Conservation (phyloP, 2,329 filamentous ascomycete species). For the Fusarium sp. region DNA sequence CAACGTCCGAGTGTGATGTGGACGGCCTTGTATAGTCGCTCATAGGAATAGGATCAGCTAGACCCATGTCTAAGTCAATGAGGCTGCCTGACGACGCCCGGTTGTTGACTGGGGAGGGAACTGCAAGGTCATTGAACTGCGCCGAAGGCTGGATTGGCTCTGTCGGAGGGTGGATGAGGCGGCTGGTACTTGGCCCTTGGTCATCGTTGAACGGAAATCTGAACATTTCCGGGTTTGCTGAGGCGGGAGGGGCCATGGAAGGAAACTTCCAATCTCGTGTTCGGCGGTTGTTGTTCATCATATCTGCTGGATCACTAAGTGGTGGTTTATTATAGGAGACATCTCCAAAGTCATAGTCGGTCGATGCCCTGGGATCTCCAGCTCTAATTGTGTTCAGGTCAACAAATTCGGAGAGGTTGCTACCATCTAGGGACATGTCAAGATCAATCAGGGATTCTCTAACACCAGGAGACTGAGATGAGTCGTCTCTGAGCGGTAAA, state of each 20-base stretch:
- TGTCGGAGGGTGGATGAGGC: conserved; percentile 63
- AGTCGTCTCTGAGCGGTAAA: conserved; percentile 68
- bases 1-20: conserved; percentile 69
- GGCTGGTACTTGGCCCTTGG: conserved; percentile 44
- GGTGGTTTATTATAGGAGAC: conserved; percentile 59
- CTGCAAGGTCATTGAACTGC: conserved; percentile 55
- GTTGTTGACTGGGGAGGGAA: conserved; percentile 51
- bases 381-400: conserved; percentile 70
- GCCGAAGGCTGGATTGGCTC: conserved; percentile 59
- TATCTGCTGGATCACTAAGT: conserved; percentile 67
- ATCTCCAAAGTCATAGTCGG: conserved; percentile 62
- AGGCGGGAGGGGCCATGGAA: conserved; percentile 61
- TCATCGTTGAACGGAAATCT: conserved; percentile 59
- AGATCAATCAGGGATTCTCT: conserved; percentile 73
- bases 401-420: conserved; percentile 66
- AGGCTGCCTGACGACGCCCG: conserved; percentile 58
- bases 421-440: conserved; percentile 67
- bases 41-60: conserved; percentile 60
- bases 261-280: conserved; percentile 70
- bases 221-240: conserved; percentile 64
- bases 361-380: conserved; percentile 57
- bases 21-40: conserved; percentile 63
- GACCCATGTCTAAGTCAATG: conserved; percentile 66
- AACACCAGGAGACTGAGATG: conserved; percentile 59
- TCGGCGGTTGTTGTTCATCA: conserved; percentile 60